phyloP scores from a whole-genome alignment of 2,329 filamentous ascomycete genomes.

The Lasiodiplodia theobromae region DNA sequence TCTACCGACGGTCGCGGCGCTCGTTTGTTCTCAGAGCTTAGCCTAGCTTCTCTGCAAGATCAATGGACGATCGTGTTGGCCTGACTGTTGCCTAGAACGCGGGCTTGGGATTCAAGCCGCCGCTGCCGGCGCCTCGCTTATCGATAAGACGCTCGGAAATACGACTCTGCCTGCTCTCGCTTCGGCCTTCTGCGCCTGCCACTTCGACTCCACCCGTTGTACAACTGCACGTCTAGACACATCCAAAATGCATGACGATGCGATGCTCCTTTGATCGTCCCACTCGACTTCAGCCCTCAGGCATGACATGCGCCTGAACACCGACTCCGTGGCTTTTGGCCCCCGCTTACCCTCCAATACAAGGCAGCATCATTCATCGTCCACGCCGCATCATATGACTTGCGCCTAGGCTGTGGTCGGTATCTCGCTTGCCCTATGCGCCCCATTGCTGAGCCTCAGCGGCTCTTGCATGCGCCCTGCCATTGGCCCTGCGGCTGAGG shows the following conservation, averaged over 20 bases:
- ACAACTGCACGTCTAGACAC: too few relatives aligned
- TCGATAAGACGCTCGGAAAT: background rate
- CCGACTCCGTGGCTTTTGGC: background rate
- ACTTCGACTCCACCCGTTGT: too few relatives aligned
- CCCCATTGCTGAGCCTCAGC: conserved; percentile 7
- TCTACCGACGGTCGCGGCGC: background rate
- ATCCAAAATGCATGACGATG: background rate
- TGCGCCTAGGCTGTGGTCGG: background rate
- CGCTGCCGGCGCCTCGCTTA: background rate
- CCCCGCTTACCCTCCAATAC: background rate
- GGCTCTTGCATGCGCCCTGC: background rate
- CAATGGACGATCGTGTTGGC: background rate
- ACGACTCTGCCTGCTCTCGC: background rate
- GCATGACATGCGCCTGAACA: background rate
- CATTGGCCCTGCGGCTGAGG: background rate
- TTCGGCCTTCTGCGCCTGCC: background rate
- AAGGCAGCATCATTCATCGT: background rate
- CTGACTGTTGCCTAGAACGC: background rate
- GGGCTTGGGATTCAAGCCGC: background rate
- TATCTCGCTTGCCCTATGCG: conserved; percentile 2
- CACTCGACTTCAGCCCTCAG: background rate
- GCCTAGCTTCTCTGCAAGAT: background rate
- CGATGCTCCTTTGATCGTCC: too few relatives aligned
- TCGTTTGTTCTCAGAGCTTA: background rate
- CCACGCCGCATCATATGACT: background rate